Base-by-base conservation (phyloP, 2,329 filamentous ascomycete species). In the Aspergillus sp. region DNA sequence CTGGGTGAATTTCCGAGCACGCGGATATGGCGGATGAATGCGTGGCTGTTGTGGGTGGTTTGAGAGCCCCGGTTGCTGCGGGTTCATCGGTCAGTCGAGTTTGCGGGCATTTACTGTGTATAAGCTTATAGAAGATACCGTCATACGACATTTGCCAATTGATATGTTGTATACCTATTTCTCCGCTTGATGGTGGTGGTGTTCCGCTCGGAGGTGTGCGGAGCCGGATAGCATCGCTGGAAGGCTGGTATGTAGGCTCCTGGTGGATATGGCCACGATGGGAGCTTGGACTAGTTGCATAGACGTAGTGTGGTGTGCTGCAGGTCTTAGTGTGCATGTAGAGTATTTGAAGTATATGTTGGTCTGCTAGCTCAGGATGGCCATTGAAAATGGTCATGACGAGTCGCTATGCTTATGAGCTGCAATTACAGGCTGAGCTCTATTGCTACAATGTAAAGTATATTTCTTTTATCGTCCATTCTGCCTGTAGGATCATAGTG, bases 81-180 rank as follows among this genome's bases (percentile, higher is more conserved):
- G 32, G 32, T 36, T 64, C 66, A 62, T 65, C 58, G 63, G 61
- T 67, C 62, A 67, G 63, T 67, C 63, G 67, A 63, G 59, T 70
- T 67, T 59, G 63, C 65, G 67, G 67, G 61, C 70, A 70, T 64
- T 71, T 72, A 64, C 65, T 69, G 67, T 76, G 71, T 77, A 74
- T 72, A 76, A 71, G 72, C 71, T 75, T 72, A 76, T 77, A 76
- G 74, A 76, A 62, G 62, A 69, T 69, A 71, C 63, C 68, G 67
- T 72, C 64, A 54, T 65, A 65, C 66, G 66, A 69, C 66, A 67
- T 69, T 69, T 70, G 72, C 72, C 68, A 74, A 75, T 73, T 68
- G 65, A 74, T 69, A 73, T 75, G 69, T 71, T 77, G 73, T 76
- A 77, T 68, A 70, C 75, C 64, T 74, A 75, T 9, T 10, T 51